These are phyloP conservation scores for Cadophora gregata DNA, from an alignment of 2,329 filamentous ascomycete genomes.

Conservation along the genomic window DNA sequence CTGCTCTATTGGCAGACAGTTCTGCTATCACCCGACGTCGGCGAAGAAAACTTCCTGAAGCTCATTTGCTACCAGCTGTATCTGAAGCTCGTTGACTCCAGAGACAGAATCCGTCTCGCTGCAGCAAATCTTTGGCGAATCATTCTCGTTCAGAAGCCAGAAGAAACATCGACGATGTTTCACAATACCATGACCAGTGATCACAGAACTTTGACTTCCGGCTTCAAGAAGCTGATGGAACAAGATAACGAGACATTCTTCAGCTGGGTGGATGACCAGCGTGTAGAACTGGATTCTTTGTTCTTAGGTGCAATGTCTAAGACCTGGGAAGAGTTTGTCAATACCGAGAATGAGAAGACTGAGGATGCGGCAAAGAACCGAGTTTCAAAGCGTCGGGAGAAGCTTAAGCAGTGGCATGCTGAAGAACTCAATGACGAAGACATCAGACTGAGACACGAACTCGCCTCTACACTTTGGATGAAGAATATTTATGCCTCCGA, in stretches of 20 bases:
- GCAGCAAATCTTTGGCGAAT: conserved; percentile 90
- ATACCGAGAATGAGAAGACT: conserved; percentile 79
- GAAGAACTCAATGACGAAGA: conserved; percentile 74
- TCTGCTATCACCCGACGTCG: conserved; percentile 77
- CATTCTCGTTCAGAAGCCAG: conserved; percentile 89
- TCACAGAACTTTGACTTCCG: conserved; percentile 72
- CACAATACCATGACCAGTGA: conserved; percentile 73
- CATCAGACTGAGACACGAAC: conserved; percentile 79
- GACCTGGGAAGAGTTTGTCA: conserved; percentile 88
- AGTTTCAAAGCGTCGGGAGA: conserved; percentile 79
- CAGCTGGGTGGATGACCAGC: conserved; percentile 84
- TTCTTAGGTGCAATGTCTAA: conserved; percentile 84
- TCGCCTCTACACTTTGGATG: conserved; percentile 88
- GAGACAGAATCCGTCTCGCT: conserved; percentile 70
- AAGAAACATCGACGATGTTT: conserved; percentile 77
- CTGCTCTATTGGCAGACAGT: conserved; percentile 97
- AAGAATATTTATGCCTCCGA: conserved; percentile 95
- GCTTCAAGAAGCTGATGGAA: conserved; percentile 84
- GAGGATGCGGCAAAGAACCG: conserved; percentile 76
- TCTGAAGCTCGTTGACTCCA: conserved; percentile 78
- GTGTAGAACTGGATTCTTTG: conserved; percentile 76
- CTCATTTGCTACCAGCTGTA: conserved; percentile 94
- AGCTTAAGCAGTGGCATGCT: conserved; percentile 77
- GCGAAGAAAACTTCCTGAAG: conserved; percentile 81
- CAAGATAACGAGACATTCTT: conserved; percentile 90